Base-by-base conservation (phyloP, 2,329 filamentous ascomycete genomes). In the Aureobasidium sp. region DNA sequence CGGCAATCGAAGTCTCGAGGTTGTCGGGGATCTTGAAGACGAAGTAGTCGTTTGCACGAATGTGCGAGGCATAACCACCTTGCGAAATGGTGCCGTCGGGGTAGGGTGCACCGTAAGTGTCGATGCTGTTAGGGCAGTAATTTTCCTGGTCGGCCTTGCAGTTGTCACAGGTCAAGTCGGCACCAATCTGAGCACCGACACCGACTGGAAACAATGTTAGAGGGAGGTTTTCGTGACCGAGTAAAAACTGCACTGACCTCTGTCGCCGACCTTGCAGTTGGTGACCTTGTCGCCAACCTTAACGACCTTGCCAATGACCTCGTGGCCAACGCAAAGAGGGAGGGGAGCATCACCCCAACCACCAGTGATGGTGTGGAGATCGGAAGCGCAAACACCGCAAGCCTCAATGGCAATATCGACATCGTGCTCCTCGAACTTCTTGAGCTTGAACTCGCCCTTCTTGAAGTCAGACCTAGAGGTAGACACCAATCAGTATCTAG, bases 321-420 rank as follows among this genome's bases (percentile, higher is more conserved):
- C 82, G 75, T 89, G 87, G 64, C 86, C 87, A 69, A 89, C 87
- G 63, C 84, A 84, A 48, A 88, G 79, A 50, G 86, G 85, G 37
- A 81, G 74, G 60, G 83, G 85, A 44, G 81, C 77, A 66, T 85
- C 83, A 63, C 84, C 86, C 87, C 87, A 89, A 65, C 87, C 86
- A 61, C 79, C 79, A 62, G 70, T 75, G 68, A 79, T 79, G 66
- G 75, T 80, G 72, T 80, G 78, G 34, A 80, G 70, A 65, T 80
- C 78, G 44, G 74, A 77, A 56, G 75, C 77, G 72, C 79, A 81
- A 61, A 81, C 79, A 71, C 90, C 89, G 71, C 89, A 93, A 72
- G 84, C 87, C 67, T 92, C 86, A 70, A 96, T 87, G 79, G 92
- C 88, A 76, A 96, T 84, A 73, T 96, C 91, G 69, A 96, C 85